phyloP scores from a whole-genome alignment of 768 basidiomycete species.

The Boletus rubropictus region DNA sequence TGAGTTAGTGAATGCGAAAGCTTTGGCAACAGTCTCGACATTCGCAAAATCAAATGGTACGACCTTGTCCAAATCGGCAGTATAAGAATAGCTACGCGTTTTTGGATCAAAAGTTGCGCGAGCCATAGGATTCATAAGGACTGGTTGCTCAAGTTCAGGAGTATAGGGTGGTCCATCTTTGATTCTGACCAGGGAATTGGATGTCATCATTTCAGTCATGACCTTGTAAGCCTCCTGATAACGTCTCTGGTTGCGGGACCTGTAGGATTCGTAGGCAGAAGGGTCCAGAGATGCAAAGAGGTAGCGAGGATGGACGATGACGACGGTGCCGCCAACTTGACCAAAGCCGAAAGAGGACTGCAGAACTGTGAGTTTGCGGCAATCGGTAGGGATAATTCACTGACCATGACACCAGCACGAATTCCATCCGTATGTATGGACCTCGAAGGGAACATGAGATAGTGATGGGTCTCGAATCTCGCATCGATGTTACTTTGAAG shows the following conservation, averaged over 20 bases:
- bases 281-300: conserved; percentile 81
- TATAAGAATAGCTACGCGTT: conserved; percentile 83
- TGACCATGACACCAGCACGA: conserved; percentile 78
- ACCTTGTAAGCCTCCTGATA: conserved; percentile 74
- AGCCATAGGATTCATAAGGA: conserved; percentile 89
- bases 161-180: conserved; percentile 90
- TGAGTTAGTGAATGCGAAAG: conserved; percentile 31
- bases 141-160: conserved; percentile 77
- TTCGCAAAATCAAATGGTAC: conserved; percentile 59
- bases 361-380: neutral
- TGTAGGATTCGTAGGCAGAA: conserved; percentile 73
- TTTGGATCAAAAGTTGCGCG: conserved; percentile 77
- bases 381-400: conserved; percentile 18
- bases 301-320: conserved; percentile 87
- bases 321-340: conserved; percentile 91
- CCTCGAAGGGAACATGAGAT: conserved; percentile 97
- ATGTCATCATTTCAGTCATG: conserved; percentile 95
- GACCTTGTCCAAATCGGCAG: conserved; percentile 50
- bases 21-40: conserved; percentile 53
- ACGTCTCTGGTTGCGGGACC: conserved; percentile 57
- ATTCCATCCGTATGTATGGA: conserved; percentile 93
- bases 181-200: conserved; percentile 88
- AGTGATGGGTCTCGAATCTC: conserved; percentile 80
- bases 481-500: conserved; percentile 80
- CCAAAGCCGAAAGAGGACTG: conserved; percentile 97